Conservation (phyloP, 768 basidiomycete species). For the Fomitopsis pulvina region DNA sequence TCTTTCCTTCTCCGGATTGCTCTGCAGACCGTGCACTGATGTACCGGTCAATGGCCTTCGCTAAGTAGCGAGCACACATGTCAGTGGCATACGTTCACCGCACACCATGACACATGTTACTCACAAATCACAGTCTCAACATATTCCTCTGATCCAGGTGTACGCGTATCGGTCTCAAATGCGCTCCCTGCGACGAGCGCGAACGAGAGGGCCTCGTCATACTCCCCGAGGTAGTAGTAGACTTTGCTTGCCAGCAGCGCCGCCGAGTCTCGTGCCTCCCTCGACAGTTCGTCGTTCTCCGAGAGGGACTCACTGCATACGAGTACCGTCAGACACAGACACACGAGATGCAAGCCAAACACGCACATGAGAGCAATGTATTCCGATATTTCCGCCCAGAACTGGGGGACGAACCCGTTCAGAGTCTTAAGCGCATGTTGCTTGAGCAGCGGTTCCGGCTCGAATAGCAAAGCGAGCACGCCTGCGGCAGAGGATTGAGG, state of each 20-base stretch:
- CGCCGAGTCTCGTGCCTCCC: slow-evolving; percentile 71
- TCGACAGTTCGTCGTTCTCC: slow-evolving; percentile 72
- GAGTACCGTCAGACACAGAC: slow-evolving; percentile 2
- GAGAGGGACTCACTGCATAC: slow-evolving; percentile 79
- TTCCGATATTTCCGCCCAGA: slow-evolving; percentile 99
- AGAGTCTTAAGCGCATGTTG: slow-evolving; percentile 86
- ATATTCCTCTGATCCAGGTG: slow-evolving; percentile 71
- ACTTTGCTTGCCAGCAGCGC: slow-evolving; percentile 96
- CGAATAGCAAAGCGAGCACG: slow-evolving; percentile 84
- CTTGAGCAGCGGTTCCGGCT: slow-evolving; percentile 82
- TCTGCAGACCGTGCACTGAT: slow-evolving; percentile 64
- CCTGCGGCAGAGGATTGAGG: slow-evolving; percentile 82
- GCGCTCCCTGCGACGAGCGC: slow-evolving; percentile 86
- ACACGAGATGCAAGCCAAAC: neutral
- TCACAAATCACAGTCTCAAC: slow-evolving; percentile 91
- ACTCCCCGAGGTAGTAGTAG: slow-evolving; percentile 93
- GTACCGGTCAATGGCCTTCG: slow-evolving; percentile 94
- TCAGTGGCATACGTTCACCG: neutral
- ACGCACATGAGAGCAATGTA: slow-evolving; percentile 83
- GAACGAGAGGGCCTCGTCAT: slow-evolving; percentile 93
- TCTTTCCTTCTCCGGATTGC: slow-evolving; percentile 44
- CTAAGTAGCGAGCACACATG: slow-evolving; percentile 31
- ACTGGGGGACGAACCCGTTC: slow-evolving; percentile 80
- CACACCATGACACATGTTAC: slow-evolving; percentile 27
- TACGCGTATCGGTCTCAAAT: slow-evolving; percentile 70